Base-by-base conservation (phyloP, 805 yeast species). In the Cyberlindnera bimundalis region DNA sequence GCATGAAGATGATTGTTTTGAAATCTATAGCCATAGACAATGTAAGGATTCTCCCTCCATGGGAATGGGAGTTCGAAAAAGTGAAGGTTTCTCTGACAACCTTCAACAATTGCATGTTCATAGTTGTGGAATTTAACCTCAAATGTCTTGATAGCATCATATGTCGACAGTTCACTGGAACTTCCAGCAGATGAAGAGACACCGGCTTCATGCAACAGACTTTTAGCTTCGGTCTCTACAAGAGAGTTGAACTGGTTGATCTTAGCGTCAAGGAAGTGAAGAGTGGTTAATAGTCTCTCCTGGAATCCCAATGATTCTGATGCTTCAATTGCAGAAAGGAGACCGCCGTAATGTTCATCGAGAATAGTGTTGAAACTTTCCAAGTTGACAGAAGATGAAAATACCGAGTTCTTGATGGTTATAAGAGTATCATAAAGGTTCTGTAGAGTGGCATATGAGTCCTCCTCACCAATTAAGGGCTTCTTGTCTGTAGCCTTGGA, bases 21-120 rank as follows among this genome's bases (percentile, higher is more conserved):
- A 64, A 91, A 93, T 45, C 97, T 69, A 65, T 91, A 93, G 3
- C 98, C 98, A 40, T 77, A 67, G 16, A 84, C 68, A 43, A 93
- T 86, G 61, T 75, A 89, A 43, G 88, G 80, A 64, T 93, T 91
- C 63, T 90, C 97, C 56, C 95, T 76, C 96, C 96, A 91, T 35
- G 84, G 87, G 51, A 82, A 77, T 2, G 99, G 99, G 31, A 91
- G 68, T 60, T 91, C 95, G 57, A 85, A 87, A 60, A 82, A 86
- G 50, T 87, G 88, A 30, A 91, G 64, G 41, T 79, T 73, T 33
- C 81, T 48, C 8, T 40, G 45, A 4, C 59, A 45, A 10, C 81
- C 80, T 10, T 66, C 56, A 6, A 57, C 52, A 6, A 65, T 50
- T 1, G 82, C 81, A 18, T 56, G 57, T 20, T 71, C 73, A 47